phyloP scores from a whole-genome alignment of 768 basidiomycete species.

The Russula sp. region DNA sequence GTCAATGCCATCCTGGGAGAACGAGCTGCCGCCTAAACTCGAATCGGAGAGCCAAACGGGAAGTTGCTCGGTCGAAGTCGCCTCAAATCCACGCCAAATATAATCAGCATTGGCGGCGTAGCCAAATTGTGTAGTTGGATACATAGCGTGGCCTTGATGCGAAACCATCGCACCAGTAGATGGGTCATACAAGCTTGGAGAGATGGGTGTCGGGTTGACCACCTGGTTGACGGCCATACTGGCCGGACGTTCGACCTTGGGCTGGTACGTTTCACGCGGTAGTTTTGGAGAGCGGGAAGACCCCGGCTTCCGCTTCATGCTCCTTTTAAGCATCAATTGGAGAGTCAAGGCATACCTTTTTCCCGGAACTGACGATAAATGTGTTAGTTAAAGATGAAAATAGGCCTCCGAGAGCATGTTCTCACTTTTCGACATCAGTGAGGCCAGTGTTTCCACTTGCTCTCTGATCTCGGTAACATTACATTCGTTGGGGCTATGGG shows the following conservation, averaged over 20 bases:
- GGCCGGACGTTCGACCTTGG: constrained; percentile 36
- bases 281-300: constrained; percentile 64
- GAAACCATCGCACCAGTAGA: constrained; percentile 16
- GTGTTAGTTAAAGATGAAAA: constrained; percentile 22
- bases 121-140: constrained; percentile 13
- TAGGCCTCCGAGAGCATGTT: constrained; percentile 14
- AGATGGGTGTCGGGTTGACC: constrained; percentile 29
- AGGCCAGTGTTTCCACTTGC: constrained; percentile 75
- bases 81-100: constrained; percentile 75
- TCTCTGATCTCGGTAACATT: constrained; percentile 68
- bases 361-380: constrained; percentile 64
- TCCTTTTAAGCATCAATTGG: constrained; percentile 82
- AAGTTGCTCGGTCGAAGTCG: constrained; percentile 67
- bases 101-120: constrained; percentile 49
- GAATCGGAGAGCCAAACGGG: constrained; percentile 88
- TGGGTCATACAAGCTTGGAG: constrained; percentile 25
- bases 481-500: constrained; percentile 73
- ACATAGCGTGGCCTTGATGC: constrained; percentile 30
- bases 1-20: constrained; percentile 80
- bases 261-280: constrained; percentile 45
- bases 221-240: constrained; percentile 31
- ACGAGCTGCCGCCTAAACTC: constrained; percentile 69
- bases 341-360: constrained; percentile 90
- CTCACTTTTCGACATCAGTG: constrained; percentile 76
- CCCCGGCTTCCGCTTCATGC: constrained; percentile 55